Percentiles rank a stretch among this genome's conserved stretches.
Conservation (phyloP, 306 rosid species). For the Vigna unguiculata region DNA sequence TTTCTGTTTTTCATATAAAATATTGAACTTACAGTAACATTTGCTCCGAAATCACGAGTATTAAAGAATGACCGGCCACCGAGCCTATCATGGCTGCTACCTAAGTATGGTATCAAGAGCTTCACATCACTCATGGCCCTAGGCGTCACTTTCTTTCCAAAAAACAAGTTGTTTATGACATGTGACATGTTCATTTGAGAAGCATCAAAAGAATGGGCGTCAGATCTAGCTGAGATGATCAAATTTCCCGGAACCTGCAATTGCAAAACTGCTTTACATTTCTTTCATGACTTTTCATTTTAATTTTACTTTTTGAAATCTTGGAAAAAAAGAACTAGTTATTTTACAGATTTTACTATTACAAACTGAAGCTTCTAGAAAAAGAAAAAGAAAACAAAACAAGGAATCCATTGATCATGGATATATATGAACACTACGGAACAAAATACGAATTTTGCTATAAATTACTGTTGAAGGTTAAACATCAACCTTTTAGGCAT, state of each 20-base stretch:
- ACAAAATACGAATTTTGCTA: not conserved
- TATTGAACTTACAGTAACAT: conserved; percentile 87
- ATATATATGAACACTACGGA: conserved; percentile 34
- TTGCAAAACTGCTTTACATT: conserved; percentile 39
- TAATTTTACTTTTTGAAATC: not conserved
- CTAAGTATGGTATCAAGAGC: conserved; percentile 80
- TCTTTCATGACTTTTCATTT: conserved; percentile 30
- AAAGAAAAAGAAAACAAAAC: not conserved
- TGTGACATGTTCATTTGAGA: conserved; percentile 99
- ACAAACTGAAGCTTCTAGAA: not conserved
- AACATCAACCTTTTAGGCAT: conserved; percentile 23
- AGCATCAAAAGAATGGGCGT: conserved; percentile 90
- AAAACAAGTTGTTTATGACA: conserved; percentile 74
- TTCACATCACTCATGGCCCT: conserved; percentile 74
- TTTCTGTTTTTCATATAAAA: not conserved
- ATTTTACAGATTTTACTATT: conserved; percentile 21
- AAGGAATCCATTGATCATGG: not conserved
- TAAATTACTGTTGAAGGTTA: conserved; percentile 12
- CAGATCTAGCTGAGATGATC: conserved; percentile 83
- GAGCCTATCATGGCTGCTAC: conserved; percentile 86
- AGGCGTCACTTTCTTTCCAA: conserved; percentile 73
- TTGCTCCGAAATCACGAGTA: conserved; percentile 66
- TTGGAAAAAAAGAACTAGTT: conserved; percentile 11
- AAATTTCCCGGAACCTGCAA: conserved; percentile 96
- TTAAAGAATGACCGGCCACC: conserved; percentile 83